Base-by-base conservation (phyloP, 192 early-diverging fungal genomes). In the Podila verticillata region DNA sequence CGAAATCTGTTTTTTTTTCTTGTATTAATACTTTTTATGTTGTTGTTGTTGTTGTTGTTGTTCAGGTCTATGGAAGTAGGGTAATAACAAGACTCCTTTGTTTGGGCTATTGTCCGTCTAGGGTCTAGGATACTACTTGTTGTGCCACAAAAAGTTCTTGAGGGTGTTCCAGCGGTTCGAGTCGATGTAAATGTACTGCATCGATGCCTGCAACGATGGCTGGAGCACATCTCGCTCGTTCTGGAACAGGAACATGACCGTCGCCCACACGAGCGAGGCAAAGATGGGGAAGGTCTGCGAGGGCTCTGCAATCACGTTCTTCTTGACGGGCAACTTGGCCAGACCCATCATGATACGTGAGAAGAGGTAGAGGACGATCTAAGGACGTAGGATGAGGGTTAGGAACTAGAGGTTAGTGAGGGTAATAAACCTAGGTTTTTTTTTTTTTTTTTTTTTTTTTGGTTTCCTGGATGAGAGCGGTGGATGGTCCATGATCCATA, bases 291-390 rank as follows among this genome's bases (percentile, higher is more conserved):
- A 99, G 3, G 95, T 90, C 61, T 93, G 86, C 30, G 86, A 75
- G 31, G 96, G 96, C 44, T 90, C 91, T n/a, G 92, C 82, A 35
- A 98, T 82, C 32, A 87, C 63, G 66, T 86, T 75, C 39, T 89
- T 87, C 85, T 95, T 91, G 44, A 95, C 90, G 7, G 87, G 87
- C 35, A 95, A 67, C 83, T 95, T 95, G 63, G 94, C 95, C 32
- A 96, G 68, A 7, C 96, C 97, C 74, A 96, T 88, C 74, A 92
- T 81, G 49, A 99, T 91, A 29, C 97, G 91, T 22, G 96, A 97
- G 79, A 99, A 97, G 48, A 99, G 84, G 69, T 99, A 99, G 58
- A 98, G 83, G 0, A 95, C 91, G 68, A 99, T 99, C 93, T 96
- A 80, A 35, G 17, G 31, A 47, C 20, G 17, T 57, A 63, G 39